Base-by-base conservation (phyloP, 768 basidiomycete species). In the Suillus lakei region DNA sequence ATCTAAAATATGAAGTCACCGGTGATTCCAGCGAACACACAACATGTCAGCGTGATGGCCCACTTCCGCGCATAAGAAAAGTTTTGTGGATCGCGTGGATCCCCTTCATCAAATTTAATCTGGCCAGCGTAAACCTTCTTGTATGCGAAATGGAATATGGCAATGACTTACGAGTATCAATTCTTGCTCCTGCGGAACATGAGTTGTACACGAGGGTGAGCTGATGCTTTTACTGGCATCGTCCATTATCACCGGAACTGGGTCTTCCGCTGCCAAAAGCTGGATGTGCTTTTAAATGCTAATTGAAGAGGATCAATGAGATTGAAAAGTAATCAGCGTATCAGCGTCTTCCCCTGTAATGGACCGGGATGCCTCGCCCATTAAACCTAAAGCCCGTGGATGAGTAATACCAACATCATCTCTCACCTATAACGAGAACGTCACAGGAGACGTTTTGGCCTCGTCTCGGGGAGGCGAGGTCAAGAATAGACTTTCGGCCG, bases 21-120 rank as follows among this genome's bases (percentile, higher is more conserved):
- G 7, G 66, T 55, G 15, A 73, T 56, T 36, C 48, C 67, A 28
- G 73, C 68, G 43, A 71, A 68, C 32, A 56, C 70, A 62, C 69
- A 73, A 9, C 69, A 66, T 28, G 61, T 66, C 9, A 71, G 39
- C 13, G 75, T 74, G 36, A 75, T 71, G 26, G 67, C 63, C 75
- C 82, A 83, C 74, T 82, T 83, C 63, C 71, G 73, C 6, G 66
- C 55, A 10, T 64, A 69, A 36, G 74, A 70, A 62, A 77, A 80
- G 62, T 75, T 77, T 50, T 71, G 46, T 39, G 80, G 80, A 66
- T 82, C 78, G 34, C 78, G 71, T 28, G 51, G 28, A 64, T 82
- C 80, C 2, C 71, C 72, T 34, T 70, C 64, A 36, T 74, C 72
- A 44, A 77, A 80, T 28, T 80, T 77, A 39, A 80, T 71, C 78